phyloP scores from a whole-genome alignment of 2,329 filamentous ascomycete species.

The Emericellopsis atlantica region DNA sequence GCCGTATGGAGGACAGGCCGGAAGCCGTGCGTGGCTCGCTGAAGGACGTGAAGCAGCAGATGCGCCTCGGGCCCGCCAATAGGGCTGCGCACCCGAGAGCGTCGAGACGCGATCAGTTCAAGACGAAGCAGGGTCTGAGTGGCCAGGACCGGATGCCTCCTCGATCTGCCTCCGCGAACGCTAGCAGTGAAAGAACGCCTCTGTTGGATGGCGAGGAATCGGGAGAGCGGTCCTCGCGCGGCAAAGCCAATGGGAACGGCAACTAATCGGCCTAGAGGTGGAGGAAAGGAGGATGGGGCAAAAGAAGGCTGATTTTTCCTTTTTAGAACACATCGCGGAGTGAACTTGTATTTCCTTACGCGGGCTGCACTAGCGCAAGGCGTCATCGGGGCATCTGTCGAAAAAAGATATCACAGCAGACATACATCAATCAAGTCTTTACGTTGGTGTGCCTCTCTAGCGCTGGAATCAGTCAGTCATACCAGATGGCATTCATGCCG shows the following conservation, averaged over 20 bases:
- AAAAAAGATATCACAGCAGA: too few species aligned
- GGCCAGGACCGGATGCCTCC: conserved; percentile 8
- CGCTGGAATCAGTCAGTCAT: conserved; percentile 38
- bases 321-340: too few species aligned
- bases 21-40: conserved; percentile 47
- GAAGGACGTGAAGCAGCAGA: conserved; percentile 48
- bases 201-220: conserved; percentile 12
- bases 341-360: too few species aligned
- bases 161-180: conserved; percentile 8
- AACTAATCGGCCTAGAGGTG: too few species aligned
- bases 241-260: too few species aligned
- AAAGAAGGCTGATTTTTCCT: too few species aligned
- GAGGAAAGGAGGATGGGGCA: too few species aligned
- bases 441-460: too few species aligned
- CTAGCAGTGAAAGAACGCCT: conserved; percentile 14
- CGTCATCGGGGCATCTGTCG: too few species aligned
- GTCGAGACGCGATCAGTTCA: conserved; percentile 49
- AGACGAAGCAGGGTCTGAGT: conserved; percentile 42
- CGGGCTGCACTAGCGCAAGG: too few species aligned
- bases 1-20: conserved; percentile 27
- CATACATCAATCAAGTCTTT: too few species aligned
- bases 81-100: conserved; percentile 48
- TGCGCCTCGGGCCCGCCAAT: conserved; percentile 57
- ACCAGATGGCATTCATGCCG: conserved; percentile 96
- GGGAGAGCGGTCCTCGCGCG: conserved; percentile 2